These are phyloP conservation scores for Cicer judaicum DNA, from an alignment of 306 rosid species.

Conservation along the genomic window DNA sequence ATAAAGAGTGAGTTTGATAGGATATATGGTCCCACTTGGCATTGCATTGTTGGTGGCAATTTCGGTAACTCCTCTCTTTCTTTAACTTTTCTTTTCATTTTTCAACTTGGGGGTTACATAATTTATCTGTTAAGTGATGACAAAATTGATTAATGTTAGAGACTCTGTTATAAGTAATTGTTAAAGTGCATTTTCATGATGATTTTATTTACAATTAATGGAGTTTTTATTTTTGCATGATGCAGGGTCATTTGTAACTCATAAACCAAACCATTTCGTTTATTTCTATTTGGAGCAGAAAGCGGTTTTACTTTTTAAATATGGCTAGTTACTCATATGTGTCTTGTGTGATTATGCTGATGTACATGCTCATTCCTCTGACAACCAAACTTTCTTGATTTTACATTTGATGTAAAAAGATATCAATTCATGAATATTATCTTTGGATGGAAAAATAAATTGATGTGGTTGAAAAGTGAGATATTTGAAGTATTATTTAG, in stretches of 20 bases:
- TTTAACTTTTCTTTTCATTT: no score
- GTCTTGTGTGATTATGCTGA: constrained; percentile 49
- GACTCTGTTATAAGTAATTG: no score
- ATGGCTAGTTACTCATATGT: constrained; percentile 55
- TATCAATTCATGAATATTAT: no score
- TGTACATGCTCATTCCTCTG: not conserved
- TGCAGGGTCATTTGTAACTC: constrained; percentile 93
- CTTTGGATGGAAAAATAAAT: no score
- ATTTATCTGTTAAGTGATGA: no score
- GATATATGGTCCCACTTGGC: constrained; percentile 93
- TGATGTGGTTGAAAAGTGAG: no score
- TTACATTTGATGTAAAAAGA: no score
- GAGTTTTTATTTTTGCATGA: constrained; percentile 19
- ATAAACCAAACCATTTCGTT: constrained; percentile 90
- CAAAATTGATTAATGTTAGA: no score
- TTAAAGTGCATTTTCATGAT: no score
- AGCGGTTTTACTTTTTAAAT: constrained; percentile 85
- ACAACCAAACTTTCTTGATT: no score
- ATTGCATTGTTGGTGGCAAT: constrained; percentile 94
- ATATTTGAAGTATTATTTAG: no score
- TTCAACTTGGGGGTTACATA: no score
- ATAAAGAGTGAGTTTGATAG: constrained; percentile 92
- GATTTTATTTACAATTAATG: not conserved
- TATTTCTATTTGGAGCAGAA: constrained; percentile 95
- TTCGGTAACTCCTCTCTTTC: constrained; percentile 59